phyloP scores from a whole-genome alignment of 2,329 filamentous ascomycete genomes.

The Microdochium trichocladiopsis region DNA sequence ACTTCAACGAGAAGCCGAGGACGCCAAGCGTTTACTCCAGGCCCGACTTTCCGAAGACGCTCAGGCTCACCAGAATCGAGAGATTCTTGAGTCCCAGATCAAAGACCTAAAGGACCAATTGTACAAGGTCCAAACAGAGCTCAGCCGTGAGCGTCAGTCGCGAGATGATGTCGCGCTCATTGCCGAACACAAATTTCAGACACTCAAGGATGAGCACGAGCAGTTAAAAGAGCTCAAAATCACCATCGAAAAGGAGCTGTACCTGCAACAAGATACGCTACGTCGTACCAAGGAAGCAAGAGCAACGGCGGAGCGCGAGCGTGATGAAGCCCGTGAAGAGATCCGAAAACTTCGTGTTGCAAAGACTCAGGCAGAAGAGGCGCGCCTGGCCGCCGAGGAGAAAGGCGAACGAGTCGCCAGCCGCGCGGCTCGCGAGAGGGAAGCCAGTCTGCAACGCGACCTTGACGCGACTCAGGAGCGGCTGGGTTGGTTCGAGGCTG shows the following conservation, averaged over 20 bases:
- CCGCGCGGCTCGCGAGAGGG: slow-evolving; percentile 70
- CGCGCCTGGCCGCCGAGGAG: slow-evolving; percentile 74
- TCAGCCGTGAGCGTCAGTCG: slow-evolving; percentile 87
- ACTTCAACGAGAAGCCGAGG: slow-evolving; percentile 79
- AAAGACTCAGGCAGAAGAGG: slow-evolving; percentile 79
- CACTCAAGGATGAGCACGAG: slow-evolving; percentile 78
- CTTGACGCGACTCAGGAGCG: slow-evolving; percentile 72
- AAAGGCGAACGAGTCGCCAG: slow-evolving; percentile 75
- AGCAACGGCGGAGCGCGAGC: slow-evolving; percentile 73
- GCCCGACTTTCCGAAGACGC: slow-evolving; percentile 85
- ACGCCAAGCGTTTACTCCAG: slow-evolving; percentile 80
- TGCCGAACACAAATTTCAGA: slow-evolving; percentile 78
- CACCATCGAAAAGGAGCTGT: slow-evolving; percentile 95
- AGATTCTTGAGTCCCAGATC: slow-evolving; percentile 80
- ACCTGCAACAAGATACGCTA: slow-evolving; percentile 87
- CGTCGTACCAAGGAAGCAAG: slow-evolving; percentile 79
- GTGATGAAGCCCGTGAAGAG: slow-evolving; percentile 82
- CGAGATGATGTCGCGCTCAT: slow-evolving; percentile 89
- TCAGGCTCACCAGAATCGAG: slow-evolving; percentile 73
- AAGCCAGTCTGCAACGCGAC: slow-evolving; percentile 70
- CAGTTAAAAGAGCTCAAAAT: slow-evolving; percentile 90
- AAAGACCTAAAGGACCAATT: slow-evolving; percentile 81
- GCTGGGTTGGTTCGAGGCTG: slow-evolving; percentile 71
- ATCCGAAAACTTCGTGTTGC: slow-evolving; percentile 75
- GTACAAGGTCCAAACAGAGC: slow-evolving; percentile 76